These are phyloP conservation scores for Trametes pubescens DNA, from an alignment of 1,284 basidiomycete genomes.

Conservation along the genomic window DNA sequence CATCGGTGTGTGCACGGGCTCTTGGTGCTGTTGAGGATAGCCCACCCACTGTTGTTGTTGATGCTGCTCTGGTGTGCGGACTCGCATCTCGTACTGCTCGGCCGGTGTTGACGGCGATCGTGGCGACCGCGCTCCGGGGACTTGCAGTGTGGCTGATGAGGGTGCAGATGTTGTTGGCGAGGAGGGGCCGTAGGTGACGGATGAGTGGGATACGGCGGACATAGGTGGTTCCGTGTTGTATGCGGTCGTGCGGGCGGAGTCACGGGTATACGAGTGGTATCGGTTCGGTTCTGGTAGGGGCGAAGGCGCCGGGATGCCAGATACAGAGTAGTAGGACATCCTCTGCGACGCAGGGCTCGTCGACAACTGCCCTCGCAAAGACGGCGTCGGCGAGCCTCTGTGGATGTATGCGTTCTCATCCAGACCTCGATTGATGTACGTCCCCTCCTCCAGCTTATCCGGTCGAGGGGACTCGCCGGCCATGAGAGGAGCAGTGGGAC, in stretches of 20 bases:
- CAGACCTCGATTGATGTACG: constrained; percentile 5
- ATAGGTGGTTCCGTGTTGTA: constrained; percentile 39
- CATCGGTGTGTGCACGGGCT: constrained; percentile 26
- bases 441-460: constrained; percentile 24
- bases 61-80: constrained; percentile 42
- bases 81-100: constrained; percentile 63
- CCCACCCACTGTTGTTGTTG: constrained; percentile 32
- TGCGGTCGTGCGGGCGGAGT: constrained; percentile 44
- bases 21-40: constrained; percentile 12
- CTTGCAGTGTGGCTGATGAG: constrained; percentile 27
- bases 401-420: constrained; percentile 20
- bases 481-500: constrained; percentile 34
- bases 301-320: constrained; percentile 68
- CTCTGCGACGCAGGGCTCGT: constrained; percentile 40
- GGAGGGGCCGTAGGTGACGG: constrained; percentile 32
- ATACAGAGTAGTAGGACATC: constrained; percentile 76
- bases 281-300: constrained; percentile 55
- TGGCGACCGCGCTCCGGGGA: constrained; percentile 28
- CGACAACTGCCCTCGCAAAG: constrained; percentile 25
- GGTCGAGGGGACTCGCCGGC: constrained; percentile 34
- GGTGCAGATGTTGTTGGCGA: constrained; percentile 29
- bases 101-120: constrained; percentile 19
- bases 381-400: constrained; percentile 26
- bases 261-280: constrained; percentile 52
- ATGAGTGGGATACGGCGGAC: constrained; percentile 39